Evolutionary conservation across 306 rosid genomes (phyloP).

Genomic region (Alnus rubra): DNA sequence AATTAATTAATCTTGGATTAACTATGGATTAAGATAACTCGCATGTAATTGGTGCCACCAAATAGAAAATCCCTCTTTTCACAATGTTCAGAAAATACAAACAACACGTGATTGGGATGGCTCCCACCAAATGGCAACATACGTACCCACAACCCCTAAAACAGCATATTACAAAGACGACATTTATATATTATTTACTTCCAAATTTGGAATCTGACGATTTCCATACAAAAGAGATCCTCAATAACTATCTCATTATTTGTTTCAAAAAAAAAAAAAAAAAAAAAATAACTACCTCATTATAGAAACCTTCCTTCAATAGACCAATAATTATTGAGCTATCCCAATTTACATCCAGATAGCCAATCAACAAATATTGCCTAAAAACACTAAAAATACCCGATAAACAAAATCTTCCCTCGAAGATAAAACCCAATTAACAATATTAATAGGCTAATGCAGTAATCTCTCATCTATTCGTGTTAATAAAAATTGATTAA

Average conservation of each 20-base stretch:
- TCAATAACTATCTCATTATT: too few species aligned
- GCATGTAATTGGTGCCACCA: too few species aligned
- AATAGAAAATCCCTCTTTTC: too few species aligned
- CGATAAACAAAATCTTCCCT: too few species aligned
- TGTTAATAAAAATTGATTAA: not conserved
- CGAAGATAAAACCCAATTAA: too few species aligned
- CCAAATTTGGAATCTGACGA: not conserved
- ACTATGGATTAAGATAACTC: too few species aligned
- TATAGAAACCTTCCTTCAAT: not conserved
- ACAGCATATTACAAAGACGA: not conserved
- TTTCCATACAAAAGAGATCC: not conserved
- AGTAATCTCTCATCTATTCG: constrained; percentile 12
- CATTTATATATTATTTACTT: not conserved
- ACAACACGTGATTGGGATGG: too few species aligned
- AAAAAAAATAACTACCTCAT: too few species aligned
- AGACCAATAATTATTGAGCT: not conserved
- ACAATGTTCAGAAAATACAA: too few species aligned
- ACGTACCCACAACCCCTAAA: not conserved
- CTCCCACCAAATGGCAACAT: too few species aligned
- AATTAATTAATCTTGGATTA: too few species aligned
- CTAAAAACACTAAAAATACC: not conserved
- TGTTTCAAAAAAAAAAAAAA: too few species aligned
- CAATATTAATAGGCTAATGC: constrained; percentile 1
- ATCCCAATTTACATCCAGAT: not conserved
- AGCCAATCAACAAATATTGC: not conserved